phyloP scores from a whole-genome alignment of 441 rosid genomes.

The Euphorbia celastroides region DNA sequence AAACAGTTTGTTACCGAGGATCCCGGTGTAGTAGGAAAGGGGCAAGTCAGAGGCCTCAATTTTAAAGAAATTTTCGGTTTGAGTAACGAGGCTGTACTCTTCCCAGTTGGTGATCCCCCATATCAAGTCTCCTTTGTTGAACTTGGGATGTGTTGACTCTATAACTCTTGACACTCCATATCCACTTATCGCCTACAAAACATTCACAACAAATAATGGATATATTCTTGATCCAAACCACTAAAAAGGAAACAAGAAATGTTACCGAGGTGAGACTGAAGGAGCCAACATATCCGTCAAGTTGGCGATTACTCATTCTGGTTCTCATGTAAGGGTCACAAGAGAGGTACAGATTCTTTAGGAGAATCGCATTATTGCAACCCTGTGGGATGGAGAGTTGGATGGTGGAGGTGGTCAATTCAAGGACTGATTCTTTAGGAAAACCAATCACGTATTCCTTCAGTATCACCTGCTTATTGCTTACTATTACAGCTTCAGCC shows the following conservation, averaged over 20 bases:
- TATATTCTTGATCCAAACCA: background rate
- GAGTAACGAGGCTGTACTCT: conserved; percentile 54
- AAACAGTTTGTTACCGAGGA: conserved; percentile 64
- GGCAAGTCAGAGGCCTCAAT: conserved; percentile 50
- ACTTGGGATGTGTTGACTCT: conserved; percentile 51
- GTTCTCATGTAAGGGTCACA: conserved; percentile 69
- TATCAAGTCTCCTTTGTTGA: conserved; percentile 53
- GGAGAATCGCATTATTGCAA: conserved; percentile 29
- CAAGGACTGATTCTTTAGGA: conserved; percentile 43
- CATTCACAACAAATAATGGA: background rate
- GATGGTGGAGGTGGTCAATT: conserved; percentile 12
- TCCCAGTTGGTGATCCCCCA: conserved; percentile 67
- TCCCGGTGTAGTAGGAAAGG: conserved; percentile 71
- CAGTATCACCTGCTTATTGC: conserved; percentile 36
- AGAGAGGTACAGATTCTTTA: conserved; percentile 59
- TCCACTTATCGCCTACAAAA: conserved; percentile 48
- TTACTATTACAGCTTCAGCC: background rate
- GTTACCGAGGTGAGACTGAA: background rate
- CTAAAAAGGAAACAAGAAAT: background rate
- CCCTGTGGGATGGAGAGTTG: conserved; percentile 37
- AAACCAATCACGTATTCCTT: conserved; percentile 34
- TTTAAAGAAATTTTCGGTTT: conserved; percentile 40
- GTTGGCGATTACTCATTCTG: background rate
- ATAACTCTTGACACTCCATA: conserved; percentile 59
- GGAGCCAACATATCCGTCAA: background rate